Percentiles rank a stretch among this genome's conserved stretches.
These are phyloP conservation scores for Carex pumila DNA, from an alignment of 176 grass and related monocot species.

Conservation along the genomic window DNA sequence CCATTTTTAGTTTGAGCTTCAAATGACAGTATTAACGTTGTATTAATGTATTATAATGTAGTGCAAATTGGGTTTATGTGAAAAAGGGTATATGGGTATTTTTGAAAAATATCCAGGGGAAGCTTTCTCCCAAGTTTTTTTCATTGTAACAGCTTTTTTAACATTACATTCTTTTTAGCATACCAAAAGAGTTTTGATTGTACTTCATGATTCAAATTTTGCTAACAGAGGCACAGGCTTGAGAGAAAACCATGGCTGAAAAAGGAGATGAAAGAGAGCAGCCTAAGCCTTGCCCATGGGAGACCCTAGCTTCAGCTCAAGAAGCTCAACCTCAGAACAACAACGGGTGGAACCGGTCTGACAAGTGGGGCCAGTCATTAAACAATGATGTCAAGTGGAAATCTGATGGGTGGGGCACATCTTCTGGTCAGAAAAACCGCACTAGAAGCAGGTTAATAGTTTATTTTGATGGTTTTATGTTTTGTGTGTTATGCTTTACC, in stretches of 20 bases:
- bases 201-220: background rate
- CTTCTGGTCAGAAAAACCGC: background rate
- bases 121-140: background rate
- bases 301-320: background rate
- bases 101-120: background rate
- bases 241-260: background rate
- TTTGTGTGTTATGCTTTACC: background rate
- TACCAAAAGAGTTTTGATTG: background rate
- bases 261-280: background rate
- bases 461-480: background rate
- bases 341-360: background rate
- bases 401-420: background rate
- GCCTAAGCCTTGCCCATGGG: background rate
- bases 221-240: background rate
- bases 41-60: background rate
- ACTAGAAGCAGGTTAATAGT: background rate
- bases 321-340: background rate
- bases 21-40: too few species aligned
- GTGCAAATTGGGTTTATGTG: background rate
- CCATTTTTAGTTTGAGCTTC: background rate
- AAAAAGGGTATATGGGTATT: background rate
- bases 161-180: background rate
- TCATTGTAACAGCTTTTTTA: background rate
- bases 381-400: background rate
- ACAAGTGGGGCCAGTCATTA: background rate